Base-by-base conservation (phyloP, 345 rosid genomes). In the Brassica napus region DNA sequence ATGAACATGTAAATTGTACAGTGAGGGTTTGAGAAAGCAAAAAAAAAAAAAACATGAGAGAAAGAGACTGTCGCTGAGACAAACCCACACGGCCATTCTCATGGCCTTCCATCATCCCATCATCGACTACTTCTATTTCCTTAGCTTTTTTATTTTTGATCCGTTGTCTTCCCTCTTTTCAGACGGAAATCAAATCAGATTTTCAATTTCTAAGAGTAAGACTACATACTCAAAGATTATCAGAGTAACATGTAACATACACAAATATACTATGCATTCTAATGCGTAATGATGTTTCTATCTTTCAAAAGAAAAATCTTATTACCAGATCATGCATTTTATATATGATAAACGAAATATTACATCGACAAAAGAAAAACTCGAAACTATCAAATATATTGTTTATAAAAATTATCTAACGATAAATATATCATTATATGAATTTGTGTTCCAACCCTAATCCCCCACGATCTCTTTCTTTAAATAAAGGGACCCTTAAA, bases 81-180 rank as follows among this genome's bases (percentile, higher is more conserved):
- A 80, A 80, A 80, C 83, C 72, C 83, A 80, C 79, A 80, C 83
- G 79, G 78, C 79, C 75, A 64, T 71, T 80, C 79, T 74, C 71
- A 62, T 79, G 69, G 59, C 49, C 79, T 63, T 69, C 21, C 79
- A 79, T 74, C 79, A 68, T 47, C 58, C 63, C 69, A 65, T 79
- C 78, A 60, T 61, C 44, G 23, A 68, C 60, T 77, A 34, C 31
- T 67, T 66, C 58, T 58, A n/a, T 10, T 32, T 42, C 5, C 16
- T 1, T 55, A 30, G 14, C 6, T 30, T 31, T 61, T 10, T 37
- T n/a, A 8, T 47, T 11, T 59, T 15, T 15, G 12, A 31, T 47
- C 18, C 59, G 26, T 69, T 30, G 72, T 49, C 54, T n/a, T 18
- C n/a, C 18, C n/a, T 47, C 8, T 54, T 54, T 70, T 21, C 49